Percentiles rank a stretch among this genome's conserved stretches.
Evolutionary conservation across 768 basidiomycete genomes (phyloP).

Genomic region (Mycena rebaudengoi): DNA sequence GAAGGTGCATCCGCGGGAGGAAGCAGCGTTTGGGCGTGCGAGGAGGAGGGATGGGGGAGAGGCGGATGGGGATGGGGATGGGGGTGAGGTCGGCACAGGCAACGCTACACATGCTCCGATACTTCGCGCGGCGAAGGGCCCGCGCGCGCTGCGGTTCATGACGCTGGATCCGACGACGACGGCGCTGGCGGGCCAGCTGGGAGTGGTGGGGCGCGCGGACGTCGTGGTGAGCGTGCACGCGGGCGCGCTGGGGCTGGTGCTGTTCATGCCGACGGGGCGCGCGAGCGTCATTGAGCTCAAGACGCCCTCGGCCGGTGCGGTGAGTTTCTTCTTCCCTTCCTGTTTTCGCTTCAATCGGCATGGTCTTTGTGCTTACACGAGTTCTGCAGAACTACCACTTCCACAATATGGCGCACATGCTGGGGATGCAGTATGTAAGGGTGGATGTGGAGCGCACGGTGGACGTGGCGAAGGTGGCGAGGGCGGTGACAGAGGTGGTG

Average conservation of each 20-base stretch:
- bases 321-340: not conserved
- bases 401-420: constrained; percentile 29
- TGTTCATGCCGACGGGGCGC: constrained; percentile 26
- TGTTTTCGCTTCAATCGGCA: not conserved
- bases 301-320: constrained; percentile 12
- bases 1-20: constrained; percentile 21
- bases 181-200: constrained; percentile 24
- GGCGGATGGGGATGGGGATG: not conserved
- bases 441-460: constrained; percentile 16
- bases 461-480: constrained; percentile 19
- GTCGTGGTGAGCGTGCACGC: constrained; percentile 28
- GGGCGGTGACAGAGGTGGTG: constrained; percentile 9
- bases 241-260: constrained; percentile 24
- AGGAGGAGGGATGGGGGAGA: not conserved
- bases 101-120: not conserved
- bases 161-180: constrained; percentile 28
- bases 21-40: constrained; percentile 9
- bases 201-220: constrained; percentile 24
- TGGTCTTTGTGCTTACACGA: not conserved
- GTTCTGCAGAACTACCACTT: constrained; percentile 21
- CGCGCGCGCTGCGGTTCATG: constrained; percentile 23
- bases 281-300: constrained; percentile 27
- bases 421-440: constrained; percentile 23
- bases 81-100: not conserved
- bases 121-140: not conserved